Evolutionary conservation across 768 basidiomycete genomes (phyloP).

Genomic region (Leccinum fibrillosum): DNA sequence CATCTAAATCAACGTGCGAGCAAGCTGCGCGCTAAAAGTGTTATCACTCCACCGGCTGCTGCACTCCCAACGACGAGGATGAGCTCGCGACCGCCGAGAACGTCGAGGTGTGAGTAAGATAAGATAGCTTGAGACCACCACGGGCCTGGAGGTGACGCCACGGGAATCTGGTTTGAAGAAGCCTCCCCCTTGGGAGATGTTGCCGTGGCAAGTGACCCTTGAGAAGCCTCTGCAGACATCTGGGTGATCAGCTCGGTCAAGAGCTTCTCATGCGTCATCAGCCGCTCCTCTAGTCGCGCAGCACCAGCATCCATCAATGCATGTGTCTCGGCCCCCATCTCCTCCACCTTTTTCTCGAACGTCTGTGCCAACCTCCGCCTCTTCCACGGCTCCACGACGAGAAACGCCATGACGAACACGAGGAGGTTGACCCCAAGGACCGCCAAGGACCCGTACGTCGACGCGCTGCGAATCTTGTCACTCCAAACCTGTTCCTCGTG

Average conservation of each 20-base stretch:
- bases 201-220: conserved; percentile 1
- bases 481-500: conserved; percentile 99
- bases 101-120: conserved; percentile 9
- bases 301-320: conserved; percentile 47
- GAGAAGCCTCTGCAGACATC: conserved; percentile 13
- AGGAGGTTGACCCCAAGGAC: conserved; percentile 85
- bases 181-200: conserved; percentile 4
- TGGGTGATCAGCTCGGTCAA: conserved; percentile 29
- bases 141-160: not conserved
- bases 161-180: not conserved
- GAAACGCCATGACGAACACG: conserved; percentile 87
- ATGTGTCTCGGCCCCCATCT: conserved; percentile 44
- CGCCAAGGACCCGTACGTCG: conserved; percentile 88
- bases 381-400: conserved; percentile 97
- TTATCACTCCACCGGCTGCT: conserved; percentile 24
- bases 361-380: conserved; percentile 80
- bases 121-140: conserved; percentile 12
- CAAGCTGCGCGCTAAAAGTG: conserved; percentile 21
- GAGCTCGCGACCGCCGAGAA: conserved; percentile 19
- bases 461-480: conserved; percentile 94
- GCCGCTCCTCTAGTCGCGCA: conserved; percentile 43
- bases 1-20: conserved; percentile 14
- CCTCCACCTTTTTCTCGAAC: conserved; percentile 78
- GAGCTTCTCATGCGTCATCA: conserved; percentile 45
- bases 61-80: conserved; percentile 30